Evolutionary conservation across 257 asterid genomes (phyloP).

Genomic region (Solanum peruvianum): DNA sequence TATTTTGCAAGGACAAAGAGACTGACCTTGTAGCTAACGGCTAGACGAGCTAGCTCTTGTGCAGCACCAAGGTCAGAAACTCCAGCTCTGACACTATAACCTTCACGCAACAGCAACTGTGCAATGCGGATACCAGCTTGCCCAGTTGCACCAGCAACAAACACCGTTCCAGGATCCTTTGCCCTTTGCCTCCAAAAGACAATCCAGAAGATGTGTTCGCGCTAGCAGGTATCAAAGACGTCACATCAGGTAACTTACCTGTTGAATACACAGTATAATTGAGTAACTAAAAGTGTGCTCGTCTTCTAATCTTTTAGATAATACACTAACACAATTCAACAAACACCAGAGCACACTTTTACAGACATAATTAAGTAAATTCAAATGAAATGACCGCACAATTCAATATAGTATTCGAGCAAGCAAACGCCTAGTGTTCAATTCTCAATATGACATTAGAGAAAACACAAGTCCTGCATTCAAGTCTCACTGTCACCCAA

Average conservation of each 20-base stretch:
- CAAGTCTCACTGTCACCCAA: background rate
- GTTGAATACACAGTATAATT: background rate
- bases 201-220: slow-evolving; percentile 42
- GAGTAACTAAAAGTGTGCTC: background rate
- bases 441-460: background rate
- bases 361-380: background rate
- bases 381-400: background rate
- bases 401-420: background rate
- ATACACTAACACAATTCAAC: background rate
- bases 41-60: slow-evolving; percentile 83
- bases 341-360: background rate
- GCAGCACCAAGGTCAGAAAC: slow-evolving; percentile 81
- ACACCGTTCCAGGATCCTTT: slow-evolving; percentile 83
- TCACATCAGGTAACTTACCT: slow-evolving; percentile 37
- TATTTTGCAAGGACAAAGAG: background rate
- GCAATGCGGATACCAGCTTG: slow-evolving; percentile 86
- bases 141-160: slow-evolving; percentile 87
- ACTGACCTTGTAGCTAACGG: slow-evolving; percentile 60
- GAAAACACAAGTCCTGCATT: background rate
- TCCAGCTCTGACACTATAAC: slow-evolving; percentile 90
- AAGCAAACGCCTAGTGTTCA: background rate
- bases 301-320: background rate
- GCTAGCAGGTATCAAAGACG: slow-evolving; percentile 48
- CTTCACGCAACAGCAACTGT: slow-evolving; percentile 64
- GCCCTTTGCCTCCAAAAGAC: slow-evolving; percentile 42